Evolutionary conservation across 192 early-diverging fungal genomes (phyloP), one percentile per base, ranked within the genome.

Genomic region (Podochytrium sp.): DNA sequence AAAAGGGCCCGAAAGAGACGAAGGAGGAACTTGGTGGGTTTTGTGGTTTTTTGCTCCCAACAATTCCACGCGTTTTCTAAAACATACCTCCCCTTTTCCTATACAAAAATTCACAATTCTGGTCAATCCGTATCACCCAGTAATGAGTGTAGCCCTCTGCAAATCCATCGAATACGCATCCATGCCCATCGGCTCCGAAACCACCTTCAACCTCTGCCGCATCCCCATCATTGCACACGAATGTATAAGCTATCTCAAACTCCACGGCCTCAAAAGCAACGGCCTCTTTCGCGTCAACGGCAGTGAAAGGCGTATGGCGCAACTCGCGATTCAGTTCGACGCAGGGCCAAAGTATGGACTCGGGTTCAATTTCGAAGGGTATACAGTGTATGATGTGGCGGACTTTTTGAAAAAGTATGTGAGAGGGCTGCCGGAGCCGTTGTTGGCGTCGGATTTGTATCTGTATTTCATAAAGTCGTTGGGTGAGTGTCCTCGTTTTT

Each of bases 201-300:
- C 38, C 20, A 64, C 40, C 37, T 52, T 67, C 52, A 70, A 64
- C 35, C 35, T 47, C 18, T 57, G 76, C 33, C 71, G 83, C 25
- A 76, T 84, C 51, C 79, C 84, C 4, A 80, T 81, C 16, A 39
- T 83, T 12, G 64, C 81, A 2, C 53, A 76, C 67, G 80, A 81
- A 59, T 83, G 79, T 60, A 60, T 78, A 12, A 39, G 55, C 14
- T 80, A 55, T 49, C 18, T 86, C 2, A 67, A 64, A 57, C 58
- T 38, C 30, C 65, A 80, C n/a, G 83, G 81, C 32, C 73, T 81
- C 5, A 56, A 70, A 20, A 50, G 76, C 0, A 80, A 53, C 23
- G 85, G 85, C 27, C 35, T 86, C 2, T 86, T 86, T 61, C 76
- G 85, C 7, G 83, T 86, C 10, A 86, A 79, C 43, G 85, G 85